A percentile compares a stretch with the other conserved stretches of the same genome.
Evolutionary conservation across 805 yeast species (phyloP).

Genomic region (Diddensiella transvaalensis): DNA sequence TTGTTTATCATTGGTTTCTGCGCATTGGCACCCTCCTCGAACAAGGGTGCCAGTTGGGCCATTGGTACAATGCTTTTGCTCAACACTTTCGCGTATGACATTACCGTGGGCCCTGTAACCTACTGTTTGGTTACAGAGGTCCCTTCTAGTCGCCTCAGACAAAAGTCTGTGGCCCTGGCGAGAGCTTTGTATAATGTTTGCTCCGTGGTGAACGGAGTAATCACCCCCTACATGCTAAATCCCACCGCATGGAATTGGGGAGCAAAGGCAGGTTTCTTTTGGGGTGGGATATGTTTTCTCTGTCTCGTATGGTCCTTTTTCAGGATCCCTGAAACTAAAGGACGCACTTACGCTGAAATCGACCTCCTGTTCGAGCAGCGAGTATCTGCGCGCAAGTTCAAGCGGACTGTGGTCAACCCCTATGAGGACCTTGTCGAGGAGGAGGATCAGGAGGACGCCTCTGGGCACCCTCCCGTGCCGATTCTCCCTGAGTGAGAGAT

Average conservation of each 20-base stretch:
- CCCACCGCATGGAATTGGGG: constrained; percentile 44
- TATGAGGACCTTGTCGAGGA: constrained; percentile 1
- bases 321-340: constrained; percentile 56
- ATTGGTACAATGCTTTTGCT: constrained; percentile 8
- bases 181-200: constrained; percentile 29
- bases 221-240: constrained; percentile 46
- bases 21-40: constrained; percentile 35
- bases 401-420: constrained; percentile 9
- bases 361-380: constrained; percentile 46
- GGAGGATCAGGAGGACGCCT: no score
- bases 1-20: constrained; percentile 44
- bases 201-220: constrained; percentile 13
- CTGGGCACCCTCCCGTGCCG: no score
- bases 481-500: no score
- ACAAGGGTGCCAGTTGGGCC: constrained; percentile 6
- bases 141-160: constrained; percentile 39
- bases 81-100: constrained; percentile 8
- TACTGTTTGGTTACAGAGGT: constrained; percentile 41
- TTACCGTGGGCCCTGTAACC: constrained; percentile 26
- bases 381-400: constrained; percentile 29
- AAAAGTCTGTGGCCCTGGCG: constrained; percentile 41
- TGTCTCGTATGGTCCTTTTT: constrained; percentile 44
- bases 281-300: constrained; percentile 37
- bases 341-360: constrained; percentile 55
- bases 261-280: constrained; percentile 45